phyloP scores from a whole-genome alignment of 2,329 filamentous ascomycete genomes.

The Colletotrichum cuscutae region DNA sequence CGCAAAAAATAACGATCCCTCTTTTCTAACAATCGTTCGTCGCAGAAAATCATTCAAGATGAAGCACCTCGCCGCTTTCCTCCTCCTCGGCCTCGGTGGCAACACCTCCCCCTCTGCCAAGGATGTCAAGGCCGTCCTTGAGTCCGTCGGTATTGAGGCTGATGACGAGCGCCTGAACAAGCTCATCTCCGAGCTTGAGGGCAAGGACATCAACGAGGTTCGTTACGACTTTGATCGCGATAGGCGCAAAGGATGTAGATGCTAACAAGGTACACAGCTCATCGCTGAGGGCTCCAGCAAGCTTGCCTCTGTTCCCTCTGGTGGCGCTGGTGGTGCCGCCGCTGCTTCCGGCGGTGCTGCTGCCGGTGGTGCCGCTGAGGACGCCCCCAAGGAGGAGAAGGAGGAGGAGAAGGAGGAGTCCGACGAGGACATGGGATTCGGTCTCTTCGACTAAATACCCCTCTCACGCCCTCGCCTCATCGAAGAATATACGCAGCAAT shows the following conservation, averaged over 20 bases:
- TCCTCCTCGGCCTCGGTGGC: slow-evolving; percentile 94
- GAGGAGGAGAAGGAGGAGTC: slow-evolving; percentile 76
- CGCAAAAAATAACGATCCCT: slow-evolving; percentile 34
- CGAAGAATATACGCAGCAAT: slow-evolving; percentile 46
- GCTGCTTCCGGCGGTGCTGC: slow-evolving; percentile 74
- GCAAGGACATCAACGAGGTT: slow-evolving; percentile 95
- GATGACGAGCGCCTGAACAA: slow-evolving; percentile 86
- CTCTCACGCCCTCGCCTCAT: slow-evolving; percentile 43
- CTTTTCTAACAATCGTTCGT: slow-evolving; percentile 29
- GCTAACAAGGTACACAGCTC: slow-evolving; percentile 66
- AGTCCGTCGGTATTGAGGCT: slow-evolving; percentile 94
- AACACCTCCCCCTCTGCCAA: slow-evolving; percentile 87
- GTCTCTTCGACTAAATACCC: slow-evolving; percentile 76
- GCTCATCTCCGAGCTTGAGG: slow-evolving; percentile 90
- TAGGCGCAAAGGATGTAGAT: neutral
- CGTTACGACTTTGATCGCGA: slow-evolving; percentile 41
- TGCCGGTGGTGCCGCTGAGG: slow-evolving; percentile 73
- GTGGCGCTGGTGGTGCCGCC: slow-evolving; percentile 80
- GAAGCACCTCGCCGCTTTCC: slow-evolving; percentile 99
- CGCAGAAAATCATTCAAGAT: slow-evolving; percentile 73
- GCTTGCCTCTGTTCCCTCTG: slow-evolving; percentile 97
- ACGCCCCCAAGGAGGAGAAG: slow-evolving; percentile 73
- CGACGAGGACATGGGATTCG: slow-evolving; percentile 61
- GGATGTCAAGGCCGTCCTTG: slow-evolving; percentile 90
- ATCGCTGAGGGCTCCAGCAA: slow-evolving; percentile 90